Base-by-base conservation (phyloP, 2,329 filamentous ascomycete genomes). In the Talaromyces rugulosus region DNA sequence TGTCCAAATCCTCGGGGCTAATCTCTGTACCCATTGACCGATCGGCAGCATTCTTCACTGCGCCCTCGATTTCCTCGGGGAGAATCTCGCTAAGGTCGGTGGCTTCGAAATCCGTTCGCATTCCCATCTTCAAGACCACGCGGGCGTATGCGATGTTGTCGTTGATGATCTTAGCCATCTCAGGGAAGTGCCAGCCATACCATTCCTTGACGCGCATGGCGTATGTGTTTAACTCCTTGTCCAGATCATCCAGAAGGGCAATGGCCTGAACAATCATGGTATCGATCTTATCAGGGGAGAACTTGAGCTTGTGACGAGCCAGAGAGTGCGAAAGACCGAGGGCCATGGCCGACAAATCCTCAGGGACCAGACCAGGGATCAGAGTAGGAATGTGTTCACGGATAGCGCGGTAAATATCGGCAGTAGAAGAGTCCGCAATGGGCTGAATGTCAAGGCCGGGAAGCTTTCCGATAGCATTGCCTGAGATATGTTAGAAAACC, bases 151-250 rank as follows among this genome's bases (percentile, higher is more conserved):
- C 93, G 65, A 96, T 82, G 80, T 99, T 99, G 84, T 99, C 95
- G 78, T 96, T 96, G 69, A 97, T 85, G 73, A 98, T 96, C 81
- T 93, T 94, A 73, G 91, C 93, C 85, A 99, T 88, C 82, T 99
- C 95, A 47, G 95, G 95, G 83, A 98, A 99, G 80, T 98, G 95
- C 95, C 95, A 99, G 72, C 95, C 95, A 76, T 99, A 99, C 95
- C 95, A 99, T 79, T 99, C 95, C 87, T 98, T 98, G 65, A 97
- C 92, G 77, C 95, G 86, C 95, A 99, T 99, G 67, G 95, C 94
- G 75, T 97, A 98, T 70, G 91, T 95, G 83, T 99, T 99, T 66
- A 99, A 83, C 80, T 99, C 95, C 84, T 99, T 99, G 82, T 99
- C 95, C 65, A 99, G 82, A 67, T 99, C 95, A 75, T 99, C 95